Percentiles rank a stretch among this genome's conserved stretches.
phyloP scores from a whole-genome alignment of 2,329 filamentous ascomycete genomes.

The Aspergillus sp. region DNA sequence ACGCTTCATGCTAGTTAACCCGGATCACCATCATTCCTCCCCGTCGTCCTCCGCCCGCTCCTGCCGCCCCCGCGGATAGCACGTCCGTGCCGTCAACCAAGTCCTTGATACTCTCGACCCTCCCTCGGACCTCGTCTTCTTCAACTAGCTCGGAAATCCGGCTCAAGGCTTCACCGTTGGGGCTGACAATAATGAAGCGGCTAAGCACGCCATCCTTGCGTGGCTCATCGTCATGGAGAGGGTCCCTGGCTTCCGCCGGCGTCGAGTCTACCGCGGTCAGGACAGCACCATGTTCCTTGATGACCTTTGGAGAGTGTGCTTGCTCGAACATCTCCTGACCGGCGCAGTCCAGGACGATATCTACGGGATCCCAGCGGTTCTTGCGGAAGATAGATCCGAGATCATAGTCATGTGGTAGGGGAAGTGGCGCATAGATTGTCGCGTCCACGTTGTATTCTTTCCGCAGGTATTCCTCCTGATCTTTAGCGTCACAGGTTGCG shows the following conservation, averaged over 20 bases:
- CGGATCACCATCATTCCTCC: conserved; percentile 39
- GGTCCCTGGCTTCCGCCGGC: conserved; percentile 23
- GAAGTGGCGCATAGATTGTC: conserved; percentile 33
- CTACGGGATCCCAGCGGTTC: conserved; percentile 38
- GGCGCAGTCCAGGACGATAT: conserved; percentile 45
- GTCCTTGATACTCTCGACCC: conserved; percentile 38
- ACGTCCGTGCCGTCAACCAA: conserved; percentile 38
- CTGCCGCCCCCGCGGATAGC: conserved; percentile 34
- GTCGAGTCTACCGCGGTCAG: conserved; percentile 38
- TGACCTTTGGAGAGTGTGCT: conserved; percentile 34
- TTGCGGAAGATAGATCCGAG: conserved; percentile 34
- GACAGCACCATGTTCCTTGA: conserved; percentile 37
- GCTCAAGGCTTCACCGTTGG: conserved; percentile 37
- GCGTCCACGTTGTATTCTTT: conserved; percentile 36
- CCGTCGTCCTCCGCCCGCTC: conserved; percentile 28
- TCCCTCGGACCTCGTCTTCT: conserved; percentile 34
- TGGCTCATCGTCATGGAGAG: conserved; percentile 3
- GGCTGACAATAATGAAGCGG: conserved; percentile 41
- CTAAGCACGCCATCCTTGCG: conserved; percentile 30
- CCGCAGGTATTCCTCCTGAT: conserved; percentile 32
- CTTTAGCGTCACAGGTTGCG: conserved; percentile 33
- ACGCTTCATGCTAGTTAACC: conserved; percentile 26
- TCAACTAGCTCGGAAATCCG: conserved; percentile 41
- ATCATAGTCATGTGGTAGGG: conserved; percentile 30
- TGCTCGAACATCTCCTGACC: conserved; percentile 38